Evolutionary conservation across 2,329 filamentous ascomycete species (phyloP), one percentile per base, ranked within the genome.

Genomic region (Rasamsonia emersonii): DNA sequence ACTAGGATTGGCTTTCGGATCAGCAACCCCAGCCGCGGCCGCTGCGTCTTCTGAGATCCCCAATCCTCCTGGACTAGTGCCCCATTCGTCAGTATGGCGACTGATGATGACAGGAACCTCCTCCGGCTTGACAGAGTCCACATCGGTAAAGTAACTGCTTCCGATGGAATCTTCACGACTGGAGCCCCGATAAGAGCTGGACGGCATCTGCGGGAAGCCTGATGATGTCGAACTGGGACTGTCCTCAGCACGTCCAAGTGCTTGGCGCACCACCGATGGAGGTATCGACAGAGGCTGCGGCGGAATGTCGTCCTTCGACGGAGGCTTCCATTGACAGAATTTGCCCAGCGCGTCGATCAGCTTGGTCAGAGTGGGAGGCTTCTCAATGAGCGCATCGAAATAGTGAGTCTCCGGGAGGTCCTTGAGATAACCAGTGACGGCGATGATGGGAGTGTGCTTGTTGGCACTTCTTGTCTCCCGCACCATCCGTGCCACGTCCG

Each of bases 401-500:
- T 95, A 85, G 60, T 98, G 89, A 3, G 86, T 85, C 38, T 88
- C 86, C 45, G 91, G 88, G 2, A 98, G 69, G 52, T 98, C 91
- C 55, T 96, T 96, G n/a, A 98, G 67, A 56, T 98, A 98, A 5
- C 91, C 89, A 3, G 91, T 98, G 19, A 98, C 89, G 28, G 86
- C 88, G 35, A 98, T 86, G 40, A 98, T 93, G 0, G 91, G 91
- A 0, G 91, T 98, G 46, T 91, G 79, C 0, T 84, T 82, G 54
- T 98, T 98, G 37, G 85, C 77, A 55, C 95, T 95, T 64, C 89
- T 91, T 1, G 89, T 95, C 54, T 96, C 89, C 28, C 91, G 79
- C 45, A 98, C 86, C 91, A 98, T 98, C 19, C 91, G 82, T 30
- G 91, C 89, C 35, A 98, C 85, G 54, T 98, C 91, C 9, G 86